Base-by-base conservation (phyloP, 169 alveolate genomes). In the Neospora caninum region DNA sequence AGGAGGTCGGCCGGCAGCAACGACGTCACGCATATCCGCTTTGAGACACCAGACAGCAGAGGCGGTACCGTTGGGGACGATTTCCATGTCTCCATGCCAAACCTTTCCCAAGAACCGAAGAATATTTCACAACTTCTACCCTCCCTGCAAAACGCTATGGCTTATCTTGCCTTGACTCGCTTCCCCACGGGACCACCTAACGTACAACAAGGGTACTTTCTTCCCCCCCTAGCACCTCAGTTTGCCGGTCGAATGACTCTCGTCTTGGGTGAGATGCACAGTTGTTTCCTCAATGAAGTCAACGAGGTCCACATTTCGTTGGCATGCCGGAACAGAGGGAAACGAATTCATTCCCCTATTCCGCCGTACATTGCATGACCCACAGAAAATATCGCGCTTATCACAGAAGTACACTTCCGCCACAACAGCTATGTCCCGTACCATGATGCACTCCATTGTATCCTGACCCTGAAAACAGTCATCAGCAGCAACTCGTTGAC, bases 71-170 rank as follows among this genome's bases (percentile, higher is more conserved):
- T 31, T 4, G n/a, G 25, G 22, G 84, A 73, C 49, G 42, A 82
- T 31, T 42, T 82, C 41, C 89, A 82, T 42, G 89, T 82, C 64
- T 13, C 39, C 18, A 82, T 82, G 89, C 89, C 89, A 25, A 82
- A 31, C 64, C n/a, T 82, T 6, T 22, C 22, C 25, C 43, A 82
- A 29, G 58, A 41, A 39, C 67, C 53, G 31, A 82, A 82, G 41
- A 34, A 82, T 36, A 43, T 38, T 29, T 22, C 53, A 39, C 64
- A 9, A 36, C 89, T 82, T 18, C 89, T 49, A 22, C 31, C 64
- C 4, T 64, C 89, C 10, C 64, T 82, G 69, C 89, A 43, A 82
- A 82, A 41, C 39, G 89, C 89, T 13, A 82, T 41, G 9, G 34
- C 67, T 18, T 82, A 82, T 29, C 41, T 82, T 13, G 58, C 89